These are phyloP conservation scores for Teunomyces lycoperdinae DNA, from an alignment of 805 yeast species.

Conservation along the genomic window DNA sequence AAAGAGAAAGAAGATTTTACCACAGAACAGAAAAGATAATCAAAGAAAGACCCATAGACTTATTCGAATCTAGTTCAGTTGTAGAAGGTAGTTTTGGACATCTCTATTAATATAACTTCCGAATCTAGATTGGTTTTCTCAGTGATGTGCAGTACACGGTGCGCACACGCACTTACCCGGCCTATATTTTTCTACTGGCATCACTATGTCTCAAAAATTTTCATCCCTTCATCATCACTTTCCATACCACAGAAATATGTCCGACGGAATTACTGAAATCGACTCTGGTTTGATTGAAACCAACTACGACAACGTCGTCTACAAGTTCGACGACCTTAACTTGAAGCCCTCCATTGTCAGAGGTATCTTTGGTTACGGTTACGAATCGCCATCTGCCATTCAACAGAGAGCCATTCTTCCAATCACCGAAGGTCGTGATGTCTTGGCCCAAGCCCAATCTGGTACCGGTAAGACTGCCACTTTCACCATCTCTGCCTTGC, in stretches of 20 bases:
- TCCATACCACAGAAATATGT: constrained; percentile 30
- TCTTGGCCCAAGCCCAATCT: constrained; percentile 97
- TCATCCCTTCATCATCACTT: constrained; percentile 5
- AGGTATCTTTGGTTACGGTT: constrained; percentile 86
- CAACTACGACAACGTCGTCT: constrained; percentile 89
- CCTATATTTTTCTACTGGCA: constrained; percentile 2
- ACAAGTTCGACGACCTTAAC: constrained; percentile 71
- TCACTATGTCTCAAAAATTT: constrained; percentile 15
- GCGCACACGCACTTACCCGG: constrained; percentile 8
- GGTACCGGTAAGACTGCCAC: constrained; percentile 99
- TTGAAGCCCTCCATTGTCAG: constrained; percentile 70
- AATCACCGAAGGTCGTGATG: constrained; percentile 91
- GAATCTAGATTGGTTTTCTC: too few species aligned
- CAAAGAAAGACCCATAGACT: too few species aligned
- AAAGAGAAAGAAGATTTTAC: background rate
- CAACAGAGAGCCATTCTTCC: constrained; percentile 97
- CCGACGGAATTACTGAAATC: constrained; percentile 75
- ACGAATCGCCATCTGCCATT: constrained; percentile 95
- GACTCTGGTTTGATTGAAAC: constrained; percentile 84
- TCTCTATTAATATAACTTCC: too few species aligned
- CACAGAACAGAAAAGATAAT: background rate
- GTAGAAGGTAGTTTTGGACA: too few species aligned
- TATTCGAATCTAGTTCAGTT: too few species aligned
- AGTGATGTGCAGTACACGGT: background rate
- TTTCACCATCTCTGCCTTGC: constrained; percentile 89